Percentiles rank a stretch among this genome's conserved stretches.
Conservation (phyloP, 352 stramenopile species). For the Pseudoperonospora humuli region DNA sequence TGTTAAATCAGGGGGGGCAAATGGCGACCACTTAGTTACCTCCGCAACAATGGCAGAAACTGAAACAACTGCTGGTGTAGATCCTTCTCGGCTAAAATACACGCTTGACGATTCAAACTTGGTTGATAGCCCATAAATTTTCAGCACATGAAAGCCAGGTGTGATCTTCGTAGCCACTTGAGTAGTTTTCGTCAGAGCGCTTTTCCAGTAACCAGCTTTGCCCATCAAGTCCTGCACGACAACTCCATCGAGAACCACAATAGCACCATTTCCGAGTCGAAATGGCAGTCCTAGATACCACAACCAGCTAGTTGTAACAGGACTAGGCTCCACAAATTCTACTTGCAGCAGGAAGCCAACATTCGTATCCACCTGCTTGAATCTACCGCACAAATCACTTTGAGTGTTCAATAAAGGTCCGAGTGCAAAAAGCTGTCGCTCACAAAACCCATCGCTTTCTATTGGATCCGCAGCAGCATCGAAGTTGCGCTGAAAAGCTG, state of each 20-base stretch:
- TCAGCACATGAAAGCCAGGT: conserved; percentile 30
- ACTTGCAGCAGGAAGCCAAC: conserved; percentile 40
- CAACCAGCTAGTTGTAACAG: conserved; percentile 31
- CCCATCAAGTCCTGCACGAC: conserved; percentile 42
- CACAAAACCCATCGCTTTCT: conserved; percentile 51
- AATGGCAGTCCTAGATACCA: conserved; percentile 54
- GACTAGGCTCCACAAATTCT: conserved; percentile 38
- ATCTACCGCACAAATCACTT: conserved; percentile 39
- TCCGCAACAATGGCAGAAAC: conserved; percentile 20
- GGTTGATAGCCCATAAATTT: conserved; percentile 37
- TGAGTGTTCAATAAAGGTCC: conserved; percentile 35
- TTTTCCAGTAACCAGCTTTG: conserved; percentile 33
- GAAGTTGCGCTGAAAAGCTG: conserved; percentile 35
- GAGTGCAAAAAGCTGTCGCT: conserved; percentile 36
- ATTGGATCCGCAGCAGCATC: conserved; percentile 26
- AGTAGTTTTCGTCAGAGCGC: conserved; percentile 26
- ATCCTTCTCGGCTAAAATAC: conserved; percentile 37
- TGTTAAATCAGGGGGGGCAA: conserved; percentile 25
- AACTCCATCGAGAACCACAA: conserved; percentile 37
- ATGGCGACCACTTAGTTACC: conserved; percentile 31
- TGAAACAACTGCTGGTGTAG: conserved; percentile 17
- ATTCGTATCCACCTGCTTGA: conserved; percentile 29
- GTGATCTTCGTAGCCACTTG: conserved; percentile 36
- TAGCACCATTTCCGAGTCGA: conserved; percentile 34
- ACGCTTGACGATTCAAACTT: conserved; percentile 44